These are phyloP conservation scores for Hyaloperonospora brassicae DNA, from an alignment of 352 stramenopile species.

Conservation along the genomic window DNA sequence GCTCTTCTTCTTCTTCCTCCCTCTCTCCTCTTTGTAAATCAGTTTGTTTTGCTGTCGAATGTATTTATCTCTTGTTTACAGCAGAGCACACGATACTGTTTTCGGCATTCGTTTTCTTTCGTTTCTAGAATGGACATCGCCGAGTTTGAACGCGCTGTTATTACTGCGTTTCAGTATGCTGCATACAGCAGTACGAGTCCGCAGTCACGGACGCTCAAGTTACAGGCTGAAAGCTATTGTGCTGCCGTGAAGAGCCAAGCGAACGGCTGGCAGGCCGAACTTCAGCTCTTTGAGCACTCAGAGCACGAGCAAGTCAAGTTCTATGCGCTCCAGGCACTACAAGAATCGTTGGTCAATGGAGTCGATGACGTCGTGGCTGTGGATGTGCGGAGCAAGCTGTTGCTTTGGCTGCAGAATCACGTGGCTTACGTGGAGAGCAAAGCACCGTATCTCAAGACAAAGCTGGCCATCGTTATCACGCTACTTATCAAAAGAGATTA, in stretches of 20 bases:
- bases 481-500: constrained; percentile 87
- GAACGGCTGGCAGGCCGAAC: constrained; percentile 46
- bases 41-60: not conserved
- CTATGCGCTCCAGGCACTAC: constrained; percentile 69
- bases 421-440: constrained; percentile 50
- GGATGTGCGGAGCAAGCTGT: constrained; percentile 45
- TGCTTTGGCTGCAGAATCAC: constrained; percentile 57
- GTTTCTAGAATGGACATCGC: constrained; percentile 25
- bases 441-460: constrained; percentile 79
- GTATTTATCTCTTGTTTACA: not conserved
- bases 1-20: not conserved
- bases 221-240: constrained; percentile 66
- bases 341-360: constrained; percentile 43
- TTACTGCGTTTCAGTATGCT: constrained; percentile 77
- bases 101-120: constrained; percentile 1
- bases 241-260: constrained; percentile 39
- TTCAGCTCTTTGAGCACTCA: constrained; percentile 65
- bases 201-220: constrained; percentile 53
- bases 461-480: constrained; percentile 73
- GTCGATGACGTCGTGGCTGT: constrained; percentile 37
- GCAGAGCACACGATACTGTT: not conserved
- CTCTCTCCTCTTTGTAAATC: constrained; percentile 5
- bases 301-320: constrained; percentile 76
- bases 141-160: constrained; percentile 70
- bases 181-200: constrained; percentile 38